Evolutionary conservation across 164 flowering plant genomes (phyloP).

Genomic region (Nelumbo lutea): DNA sequence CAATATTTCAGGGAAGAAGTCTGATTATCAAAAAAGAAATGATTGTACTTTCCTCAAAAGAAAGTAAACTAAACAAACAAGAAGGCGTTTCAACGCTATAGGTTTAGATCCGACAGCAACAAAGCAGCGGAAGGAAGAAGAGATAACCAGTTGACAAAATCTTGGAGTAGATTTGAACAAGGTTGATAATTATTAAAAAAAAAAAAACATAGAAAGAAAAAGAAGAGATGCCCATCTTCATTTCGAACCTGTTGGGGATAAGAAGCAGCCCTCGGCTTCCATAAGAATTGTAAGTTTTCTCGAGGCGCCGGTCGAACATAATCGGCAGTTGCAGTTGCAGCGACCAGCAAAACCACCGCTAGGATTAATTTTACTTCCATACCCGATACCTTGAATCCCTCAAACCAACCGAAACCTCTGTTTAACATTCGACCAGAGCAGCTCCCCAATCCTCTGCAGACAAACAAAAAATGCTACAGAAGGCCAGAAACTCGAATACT

Average conservation of each 20-base stretch:
- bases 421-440: too few relatives aligned
- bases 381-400: neutral
- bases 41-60: too few relatives aligned
- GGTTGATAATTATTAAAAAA: neutral
- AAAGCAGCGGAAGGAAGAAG: neutral
- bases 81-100: neutral
- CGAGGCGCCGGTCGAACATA: conserved; percentile 79
- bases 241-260: conserved; percentile 62
- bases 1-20: neutral
- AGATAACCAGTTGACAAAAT: neutral
- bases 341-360: conserved; percentile 18
- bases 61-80: neutral
- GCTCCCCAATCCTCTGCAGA: too few relatives aligned
- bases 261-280: conserved; percentile 36
- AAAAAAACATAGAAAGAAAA: neutral
- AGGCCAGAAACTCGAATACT: too few relatives aligned
- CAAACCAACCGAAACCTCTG: too few relatives aligned
- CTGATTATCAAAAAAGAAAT: too few relatives aligned
- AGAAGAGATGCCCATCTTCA: neutral
- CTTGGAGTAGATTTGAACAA: neutral
- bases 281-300: conserved; percentile 41
- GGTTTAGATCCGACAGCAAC: neutral
- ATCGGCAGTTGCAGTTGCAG: conserved; percentile 28
- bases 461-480: too few relatives aligned
- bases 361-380: conserved; percentile 23